Evolutionary conservation across 768 basidiomycete genomes (phyloP), one percentile per base, ranked within the genome.

Genomic region (Trametes cubensis): DNA sequence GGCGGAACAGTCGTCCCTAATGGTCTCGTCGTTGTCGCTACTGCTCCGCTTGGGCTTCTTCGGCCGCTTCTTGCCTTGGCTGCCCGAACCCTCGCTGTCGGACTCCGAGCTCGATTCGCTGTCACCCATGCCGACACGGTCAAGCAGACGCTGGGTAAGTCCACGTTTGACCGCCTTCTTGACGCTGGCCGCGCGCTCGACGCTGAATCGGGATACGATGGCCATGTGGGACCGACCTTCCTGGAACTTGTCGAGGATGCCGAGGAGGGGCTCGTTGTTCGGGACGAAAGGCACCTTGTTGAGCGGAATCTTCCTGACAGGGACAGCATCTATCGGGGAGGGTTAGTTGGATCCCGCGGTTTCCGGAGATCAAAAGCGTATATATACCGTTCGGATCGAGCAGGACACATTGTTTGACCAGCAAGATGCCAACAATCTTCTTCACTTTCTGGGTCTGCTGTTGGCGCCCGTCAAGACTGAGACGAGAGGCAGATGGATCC

Each of bases 211-310:
- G 30, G 72, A 73, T 25, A 95, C 92, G 66, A 95, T 90, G 21
- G 94, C 94, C 85, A 96, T 95, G 71, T 96, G 94, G 44, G 89
- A 92, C 30, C 92, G 82, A 4, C 92, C 94, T 70, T 94, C 92
- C 72, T 95, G 93, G 73, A 95, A 95, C 62, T 81, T 88, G 72
- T 95, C 93, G 34, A 95, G 80, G 63, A 94, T 91, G 25, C 89
- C 86, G 15, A 95, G 81, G 0, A 96, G 78, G 23, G 93, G 83
- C 73, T 94, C 91, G 67, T 95, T 93, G 46, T 87, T 88, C 2
- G 93, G 90, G 3, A 95, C 90, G 55, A 89, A 90, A 0, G 88
- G 90, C 6, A 95, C 90, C 69, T 88, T 91, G 75, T 94, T 94
- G 48, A 96, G 78, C 0, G 91, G 92, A 46, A 96, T 85, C 62